Evolutionary conservation across 164 flowering plant species (phyloP), one percentile per base, ranked within the genome.

Genomic region (Kingdonia uniflora): DNA sequence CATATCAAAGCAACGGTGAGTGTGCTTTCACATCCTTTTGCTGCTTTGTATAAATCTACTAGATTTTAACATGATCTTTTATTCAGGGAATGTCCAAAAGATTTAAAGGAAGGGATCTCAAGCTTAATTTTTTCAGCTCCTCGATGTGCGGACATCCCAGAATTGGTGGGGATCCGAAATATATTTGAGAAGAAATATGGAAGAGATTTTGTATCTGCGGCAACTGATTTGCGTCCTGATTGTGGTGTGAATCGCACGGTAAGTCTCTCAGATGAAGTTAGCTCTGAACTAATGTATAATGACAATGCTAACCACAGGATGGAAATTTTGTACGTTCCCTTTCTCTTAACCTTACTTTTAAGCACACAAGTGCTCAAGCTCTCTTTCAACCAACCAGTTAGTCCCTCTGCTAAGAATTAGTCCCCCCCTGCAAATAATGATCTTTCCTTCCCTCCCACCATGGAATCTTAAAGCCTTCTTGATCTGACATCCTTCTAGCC

Each of bases 101-200:
- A 88, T 69, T 72, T 86, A 51, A 88, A 92, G 67, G 99, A 92
- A 75, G 96, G 95, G 33, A 81, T 92, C 54, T 72, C 87, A 20
- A 88, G 95, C 60, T 58, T 92, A 45, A 77, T 88, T 46, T 92
- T 88, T 74, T 90, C 96, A 3, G 82, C 78, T 22, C 96, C 99
- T 13, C 71, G 98, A 60, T 85, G 94, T 68, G 73, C 95, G 14
- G 99, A 88, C 51, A 82, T 88, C 60, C 96, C 96, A 29, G 98
- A 92, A 65, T 70, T 92, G 6, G 52, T 49, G 55, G 66, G 75
- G 22, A 64, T 92, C 16, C 65, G 80, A 26, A 67, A 77, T 51
- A 71, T 81, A 6, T 86, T 92, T 66, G 80, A 78, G 74, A 92
- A 88, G 67, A 88, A 92, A 66, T 88, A 88, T 59, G 99, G 96